Evolutionary conservation across 1,284 basidiomycete species (phyloP).

Genomic region (Moesziomyces aphidis): DNA sequence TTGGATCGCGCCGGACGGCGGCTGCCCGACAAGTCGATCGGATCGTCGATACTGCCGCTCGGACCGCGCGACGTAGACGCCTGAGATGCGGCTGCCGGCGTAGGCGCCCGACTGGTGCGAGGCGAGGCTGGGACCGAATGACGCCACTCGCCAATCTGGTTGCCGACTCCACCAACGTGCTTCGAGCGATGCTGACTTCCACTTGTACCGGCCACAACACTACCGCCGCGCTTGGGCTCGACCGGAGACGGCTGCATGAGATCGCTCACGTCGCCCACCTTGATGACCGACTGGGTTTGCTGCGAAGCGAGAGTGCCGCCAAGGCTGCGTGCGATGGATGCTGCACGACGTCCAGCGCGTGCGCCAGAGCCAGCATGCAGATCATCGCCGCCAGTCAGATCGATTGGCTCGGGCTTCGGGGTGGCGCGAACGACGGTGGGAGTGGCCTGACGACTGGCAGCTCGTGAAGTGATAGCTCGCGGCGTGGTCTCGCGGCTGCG

Average conservation of each 20-base stretch:
- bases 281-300: neutral
- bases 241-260: slow-evolving; percentile 1
- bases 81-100: neutral
- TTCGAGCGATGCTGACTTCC: too few relatives aligned
- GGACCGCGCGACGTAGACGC: too few relatives aligned
- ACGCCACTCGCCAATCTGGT: too few relatives aligned
- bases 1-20: neutral
- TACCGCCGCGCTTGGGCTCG: neutral
- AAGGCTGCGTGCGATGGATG: neutral
- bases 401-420: slow-evolving; percentile 4
- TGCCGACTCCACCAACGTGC: too few relatives aligned
- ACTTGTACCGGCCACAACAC: neutral
- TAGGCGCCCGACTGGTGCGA: slow-evolving; percentile 1
- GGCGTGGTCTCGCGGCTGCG: slow-evolving; percentile 4
- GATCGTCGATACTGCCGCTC: neutral
- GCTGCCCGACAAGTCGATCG: neutral
- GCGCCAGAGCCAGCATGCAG: neutral
- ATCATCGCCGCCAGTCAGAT: slow-evolving; percentile 1
- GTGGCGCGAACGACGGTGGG: slow-evolving; percentile 1
- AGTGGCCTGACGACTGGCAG: neutral
- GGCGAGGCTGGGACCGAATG: too few relatives aligned
- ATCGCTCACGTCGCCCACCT: slow-evolving; percentile 12
- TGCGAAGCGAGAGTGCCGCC: neutral
- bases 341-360: neutral
- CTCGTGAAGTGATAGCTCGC: neutral